These are phyloP conservation scores for Chaetoceros tenuissimus DNA, from an alignment of 108 stramenopile genomes.

Conservation along the genomic window DNA sequence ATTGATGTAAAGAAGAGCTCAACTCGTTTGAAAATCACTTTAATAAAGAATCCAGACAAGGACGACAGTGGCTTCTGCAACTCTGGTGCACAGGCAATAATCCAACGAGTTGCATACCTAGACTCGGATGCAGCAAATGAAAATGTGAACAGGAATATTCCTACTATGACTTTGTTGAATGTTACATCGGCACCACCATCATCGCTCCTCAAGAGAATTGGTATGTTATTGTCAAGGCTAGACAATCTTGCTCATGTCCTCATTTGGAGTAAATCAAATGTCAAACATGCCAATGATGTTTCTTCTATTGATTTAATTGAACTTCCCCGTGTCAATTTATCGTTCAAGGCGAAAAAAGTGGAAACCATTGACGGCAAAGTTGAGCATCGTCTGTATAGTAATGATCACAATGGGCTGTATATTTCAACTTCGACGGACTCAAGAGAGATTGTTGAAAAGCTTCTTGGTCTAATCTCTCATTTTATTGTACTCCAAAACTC, in stretches of 20 bases:
- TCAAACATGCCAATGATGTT: slow-evolving; percentile 53
- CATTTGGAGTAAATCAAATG: slow-evolving; percentile 83
- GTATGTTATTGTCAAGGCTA: slow-evolving; percentile 83
- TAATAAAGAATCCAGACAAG: slow-evolving; percentile 51
- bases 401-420: slow-evolving; percentile 93
- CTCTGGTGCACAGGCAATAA: slow-evolving; percentile 68
- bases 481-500: slow-evolving; percentile 91
- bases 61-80: slow-evolving; percentile 90
- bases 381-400: slow-evolving; percentile 79
- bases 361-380: slow-evolving; percentile 58
- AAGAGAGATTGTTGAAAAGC: slow-evolving; percentile 64
- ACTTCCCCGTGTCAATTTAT: slow-evolving; percentile 91
- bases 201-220: slow-evolving; percentile 81
- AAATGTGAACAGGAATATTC: slow-evolving; percentile 41
- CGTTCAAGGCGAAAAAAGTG: slow-evolving; percentile 76
- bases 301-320: slow-evolving; percentile 87
- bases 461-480: slow-evolving; percentile 82
- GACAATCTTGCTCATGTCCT: slow-evolving; percentile 93
- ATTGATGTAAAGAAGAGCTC: slow-evolving; percentile 37
- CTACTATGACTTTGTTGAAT: slow-evolving; percentile 79
- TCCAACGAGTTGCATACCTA: slow-evolving; percentile 66
- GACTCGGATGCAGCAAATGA: slow-evolving; percentile 39
- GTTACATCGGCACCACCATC: slow-evolving; percentile 75
- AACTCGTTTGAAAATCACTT: slow-evolving; percentile 60
- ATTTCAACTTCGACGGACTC: slow-evolving; percentile 80